These are phyloP conservation scores for Stachybotrys elegans DNA, from an alignment of 2,329 filamentous ascomycete genomes.

Conservation along the genomic window DNA sequence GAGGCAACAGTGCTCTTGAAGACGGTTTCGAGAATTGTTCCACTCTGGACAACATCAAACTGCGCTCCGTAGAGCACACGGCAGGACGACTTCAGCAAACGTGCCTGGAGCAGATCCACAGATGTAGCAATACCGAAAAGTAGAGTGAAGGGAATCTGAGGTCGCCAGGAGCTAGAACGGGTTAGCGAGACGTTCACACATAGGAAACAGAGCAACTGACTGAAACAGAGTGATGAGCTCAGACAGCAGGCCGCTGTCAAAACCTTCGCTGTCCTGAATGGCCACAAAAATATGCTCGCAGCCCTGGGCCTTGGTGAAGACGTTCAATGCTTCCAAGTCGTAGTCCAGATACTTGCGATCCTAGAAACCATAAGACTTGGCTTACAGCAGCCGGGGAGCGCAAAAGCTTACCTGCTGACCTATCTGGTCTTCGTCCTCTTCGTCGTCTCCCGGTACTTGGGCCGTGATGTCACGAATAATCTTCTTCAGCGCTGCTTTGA, in stretches of 20 bases:
- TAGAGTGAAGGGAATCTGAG: constrained; percentile 71
- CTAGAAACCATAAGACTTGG: constrained; percentile 26
- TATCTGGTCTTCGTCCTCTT: constrained; percentile 55
- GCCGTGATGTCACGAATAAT: constrained; percentile 64
- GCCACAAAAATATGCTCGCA: constrained; percentile 62
- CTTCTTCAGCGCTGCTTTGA: constrained; percentile 68
- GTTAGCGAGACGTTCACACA: constrained; percentile 21
- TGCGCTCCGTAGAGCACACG: constrained; percentile 64
- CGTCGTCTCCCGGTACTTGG: constrained; percentile 41
- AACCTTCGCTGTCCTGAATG: constrained; percentile 78
- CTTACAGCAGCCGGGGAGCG: background rate
- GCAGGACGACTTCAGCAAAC: constrained; percentile 64
- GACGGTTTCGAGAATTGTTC: constrained; percentile 66
- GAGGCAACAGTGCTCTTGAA: constrained; percentile 62
- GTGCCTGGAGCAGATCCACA: constrained; percentile 71
- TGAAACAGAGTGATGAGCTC: constrained; percentile 66
- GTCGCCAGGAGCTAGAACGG: constrained; percentile 54
- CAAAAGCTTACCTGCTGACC: constrained; percentile 41
- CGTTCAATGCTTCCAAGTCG: constrained; percentile 66
- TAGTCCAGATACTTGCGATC: constrained; percentile 68
- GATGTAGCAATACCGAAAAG: constrained; percentile 80
- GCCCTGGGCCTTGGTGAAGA: constrained; percentile 48
- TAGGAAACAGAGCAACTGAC: constrained; percentile 35
- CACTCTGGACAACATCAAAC: constrained; percentile 72
- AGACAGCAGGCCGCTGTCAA: constrained; percentile 66